Percentiles rank a stretch among this genome's conserved stretches.
Conservation (phyloP, 768 basidiomycete genomes). For the Collybiopsis confluens region DNA sequence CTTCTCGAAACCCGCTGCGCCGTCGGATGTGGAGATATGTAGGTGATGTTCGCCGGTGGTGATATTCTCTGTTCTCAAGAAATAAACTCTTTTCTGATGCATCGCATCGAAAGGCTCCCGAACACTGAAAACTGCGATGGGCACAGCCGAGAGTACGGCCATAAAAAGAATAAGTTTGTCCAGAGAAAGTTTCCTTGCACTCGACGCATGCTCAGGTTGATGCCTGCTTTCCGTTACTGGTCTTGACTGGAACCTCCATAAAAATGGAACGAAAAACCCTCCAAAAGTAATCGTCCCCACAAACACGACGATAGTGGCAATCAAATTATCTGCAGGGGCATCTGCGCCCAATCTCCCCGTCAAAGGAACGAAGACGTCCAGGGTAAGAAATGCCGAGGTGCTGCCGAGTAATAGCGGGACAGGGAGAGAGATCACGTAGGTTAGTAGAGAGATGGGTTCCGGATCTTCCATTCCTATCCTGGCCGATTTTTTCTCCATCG, state of each 20-base stretch:
- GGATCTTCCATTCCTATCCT: background rate
- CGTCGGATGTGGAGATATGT: conserved; percentile 80
- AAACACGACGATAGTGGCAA: conserved; percentile 69
- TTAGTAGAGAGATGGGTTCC: background rate
- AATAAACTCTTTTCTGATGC: conserved; percentile 86
- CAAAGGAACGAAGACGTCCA: conserved; percentile 84
- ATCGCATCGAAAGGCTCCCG: conserved; percentile 68
- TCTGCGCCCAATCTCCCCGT: conserved; percentile 80
- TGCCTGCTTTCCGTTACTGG: background rate
- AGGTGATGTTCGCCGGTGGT: conserved; percentile 68
- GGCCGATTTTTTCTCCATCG: no score
- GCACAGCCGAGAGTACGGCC: conserved; percentile 38
- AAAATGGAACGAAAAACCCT: conserved; percentile 56
- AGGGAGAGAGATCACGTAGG: background rate
- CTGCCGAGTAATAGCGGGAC: background rate
- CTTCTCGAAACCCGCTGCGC: conserved; percentile 67
- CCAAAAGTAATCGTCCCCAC: conserved; percentile 57
- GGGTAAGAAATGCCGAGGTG: background rate
- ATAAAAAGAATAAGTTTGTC: conserved; percentile 33
- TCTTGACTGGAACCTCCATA: conserved; percentile 52
- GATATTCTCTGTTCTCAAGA: conserved; percentile 81
- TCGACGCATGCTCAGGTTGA: no score
- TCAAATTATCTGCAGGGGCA: conserved; percentile 84
- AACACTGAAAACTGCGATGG: conserved; percentile 59
- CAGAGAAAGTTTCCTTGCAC: background rate